phyloP scores from a whole-genome alignment of 306 rosid species.

The Quercus berberidifolia region DNA sequence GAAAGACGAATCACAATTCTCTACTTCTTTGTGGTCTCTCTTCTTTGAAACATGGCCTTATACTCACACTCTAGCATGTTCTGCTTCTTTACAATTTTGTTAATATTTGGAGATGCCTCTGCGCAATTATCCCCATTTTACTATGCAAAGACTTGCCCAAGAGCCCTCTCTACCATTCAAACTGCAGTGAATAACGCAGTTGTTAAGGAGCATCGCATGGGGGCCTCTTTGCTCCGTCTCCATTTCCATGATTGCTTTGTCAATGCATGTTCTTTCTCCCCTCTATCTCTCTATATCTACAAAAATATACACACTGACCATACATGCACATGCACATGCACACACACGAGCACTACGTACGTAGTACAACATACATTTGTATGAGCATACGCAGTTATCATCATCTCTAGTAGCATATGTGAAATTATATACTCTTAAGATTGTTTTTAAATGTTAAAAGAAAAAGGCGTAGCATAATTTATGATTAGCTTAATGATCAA shows the following conservation, averaged over 20 bases:
- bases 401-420: no score
- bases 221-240: conserved; percentile 65
- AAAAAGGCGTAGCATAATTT: no score
- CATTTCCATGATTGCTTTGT: conserved; percentile 66
- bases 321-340: background rate
- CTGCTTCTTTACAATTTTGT: conserved; percentile 27
- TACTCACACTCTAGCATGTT: conserved; percentile 4
- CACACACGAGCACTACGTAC: background rate
- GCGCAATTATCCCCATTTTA: conserved; percentile 38
- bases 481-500: no score
- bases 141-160: conserved; percentile 46
- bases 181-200: conserved; percentile 47
- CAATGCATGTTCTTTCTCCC: conserved; percentile 34
- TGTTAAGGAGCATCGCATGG: conserved; percentile 59
- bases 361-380: no score
- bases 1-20: conserved; percentile 1
- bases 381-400: background rate
- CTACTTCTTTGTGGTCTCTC: background rate
- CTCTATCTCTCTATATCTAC: background rate
- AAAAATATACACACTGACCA: background rate
- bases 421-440: no score
- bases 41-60: conserved; percentile 30
- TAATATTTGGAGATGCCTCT: conserved; percentile 22
- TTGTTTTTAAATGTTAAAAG: no score
- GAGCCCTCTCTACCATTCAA: conserved; percentile 39